A percentile compares a stretch with the other conserved stretches of the same genome.
Conservation (phyloP, 129 eudicot species). For the Tagetes erecta region DNA sequence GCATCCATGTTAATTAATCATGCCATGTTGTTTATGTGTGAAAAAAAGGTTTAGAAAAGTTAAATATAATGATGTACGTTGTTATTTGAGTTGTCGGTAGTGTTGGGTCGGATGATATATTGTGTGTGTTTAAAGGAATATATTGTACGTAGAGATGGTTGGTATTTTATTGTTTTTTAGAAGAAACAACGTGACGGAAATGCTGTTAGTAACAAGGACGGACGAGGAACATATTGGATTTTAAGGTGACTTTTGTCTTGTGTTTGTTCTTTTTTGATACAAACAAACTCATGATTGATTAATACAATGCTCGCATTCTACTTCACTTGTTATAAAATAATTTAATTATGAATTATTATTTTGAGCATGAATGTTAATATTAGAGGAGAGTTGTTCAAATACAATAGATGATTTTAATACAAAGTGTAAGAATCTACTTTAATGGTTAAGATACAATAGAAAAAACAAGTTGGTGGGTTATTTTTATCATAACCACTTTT, state of each 20-base stretch:
- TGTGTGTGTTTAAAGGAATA: slow-evolving; percentile 5
- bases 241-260: slow-evolving; percentile 8
- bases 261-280: neutral
- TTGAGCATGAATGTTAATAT: neutral
- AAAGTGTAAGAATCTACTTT: no score
- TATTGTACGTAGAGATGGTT: neutral
- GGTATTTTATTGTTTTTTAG: neutral
- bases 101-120: neutral
- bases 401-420: no score
- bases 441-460: no score
- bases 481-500: no score
- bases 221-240: slow-evolving; percentile 21
- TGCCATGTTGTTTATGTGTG: no score
- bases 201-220: slow-evolving; percentile 2
- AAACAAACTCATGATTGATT: slow-evolving; percentile 20
- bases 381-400: neutral
- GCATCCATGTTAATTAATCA: no score
- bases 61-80: neutral
- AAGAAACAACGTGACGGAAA: slow-evolving; percentile 18
- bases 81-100: neutral
- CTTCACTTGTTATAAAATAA: neutral
- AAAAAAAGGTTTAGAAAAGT: no score
- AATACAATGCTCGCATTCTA: neutral
- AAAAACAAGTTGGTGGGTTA: no score
- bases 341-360: neutral